phyloP scores from a whole-genome alignment of 2,329 filamentous ascomycete species.

The Alternaria sp. region DNA sequence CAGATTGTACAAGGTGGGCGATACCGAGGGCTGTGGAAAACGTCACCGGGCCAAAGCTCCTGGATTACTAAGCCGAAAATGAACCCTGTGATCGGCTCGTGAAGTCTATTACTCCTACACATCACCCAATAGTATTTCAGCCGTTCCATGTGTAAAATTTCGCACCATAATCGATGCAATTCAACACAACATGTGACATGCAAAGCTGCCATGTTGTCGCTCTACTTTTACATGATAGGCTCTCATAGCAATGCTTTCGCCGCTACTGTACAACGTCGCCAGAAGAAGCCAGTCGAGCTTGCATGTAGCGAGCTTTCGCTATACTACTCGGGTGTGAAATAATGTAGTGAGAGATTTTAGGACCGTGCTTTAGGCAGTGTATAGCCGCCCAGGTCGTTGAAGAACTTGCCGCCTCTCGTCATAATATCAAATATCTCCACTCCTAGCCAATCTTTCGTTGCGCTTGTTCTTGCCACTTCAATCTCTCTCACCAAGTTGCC shows the following conservation, averaged over 20 bases:
- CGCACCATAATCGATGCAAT: background rate
- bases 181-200: background rate
- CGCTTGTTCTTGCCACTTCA: constrained; percentile 34
- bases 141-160: background rate
- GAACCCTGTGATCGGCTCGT: constrained; percentile 25
- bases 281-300: background rate
- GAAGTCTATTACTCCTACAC: constrained; percentile 30
- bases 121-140: constrained; percentile 9
- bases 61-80: constrained; percentile 25
- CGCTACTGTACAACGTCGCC: background rate
- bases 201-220: background rate
- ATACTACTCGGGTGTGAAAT: background rate
- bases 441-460: constrained; percentile 46
- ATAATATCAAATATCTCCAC: constrained; percentile 46
- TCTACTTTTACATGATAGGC: background rate
- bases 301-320: background rate
- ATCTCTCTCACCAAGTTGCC: constrained; percentile 43
- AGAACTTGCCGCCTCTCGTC: constrained; percentile 46
- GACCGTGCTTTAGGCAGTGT: constrained; percentile 40
- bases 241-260: background rate
- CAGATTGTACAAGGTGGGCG: constrained; percentile 17
- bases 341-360: constrained; percentile 5
- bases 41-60: constrained; percentile 33
- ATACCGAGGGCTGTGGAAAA: constrained; percentile 33
- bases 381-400: constrained; percentile 48